phyloP scores from a whole-genome alignment of 768 basidiomycete genomes.

The Leucocoprinus leucothites region DNA sequence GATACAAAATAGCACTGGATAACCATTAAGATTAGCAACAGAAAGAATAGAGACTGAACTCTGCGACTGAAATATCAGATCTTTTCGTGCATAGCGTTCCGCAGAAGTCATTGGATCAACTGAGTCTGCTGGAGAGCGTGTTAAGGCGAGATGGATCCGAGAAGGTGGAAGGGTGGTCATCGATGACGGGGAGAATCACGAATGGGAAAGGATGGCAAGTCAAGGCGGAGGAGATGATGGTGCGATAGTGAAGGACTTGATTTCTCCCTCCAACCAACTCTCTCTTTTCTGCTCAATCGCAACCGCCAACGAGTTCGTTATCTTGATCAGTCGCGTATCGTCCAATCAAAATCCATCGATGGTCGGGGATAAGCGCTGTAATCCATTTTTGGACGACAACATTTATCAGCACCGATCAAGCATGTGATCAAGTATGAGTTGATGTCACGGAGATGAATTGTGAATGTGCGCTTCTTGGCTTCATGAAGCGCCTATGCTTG shows the following conservation, averaged over 20 bases:
- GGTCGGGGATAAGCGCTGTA: not conserved
- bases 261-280: not conserved
- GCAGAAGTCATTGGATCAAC: no score
- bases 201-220: not conserved
- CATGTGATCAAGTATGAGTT: not conserved
- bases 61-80: not conserved
- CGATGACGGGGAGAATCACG: not conserved
- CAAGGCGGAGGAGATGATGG: slow-evolving; percentile 2
- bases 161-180: not conserved
- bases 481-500: no score
- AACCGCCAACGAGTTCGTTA: not conserved
- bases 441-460: no score
- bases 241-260: not conserved
- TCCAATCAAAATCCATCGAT: slow-evolving; percentile 12
- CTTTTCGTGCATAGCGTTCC: no score
- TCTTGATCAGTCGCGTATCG: slow-evolving; percentile 2
- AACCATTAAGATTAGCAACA: not conserved
- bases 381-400: not conserved
- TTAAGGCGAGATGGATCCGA: not conserved
- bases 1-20: not conserved
- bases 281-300: not conserved
- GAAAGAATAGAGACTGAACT: slow-evolving; percentile 10
- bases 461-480: no score
- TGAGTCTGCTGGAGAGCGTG: not conserved
- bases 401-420: no score